A percentile compares a stretch with the other conserved stretches of the same genome.
Conservation (phyloP, 345 rosid species). For the Hibiscus syriacus region DNA sequence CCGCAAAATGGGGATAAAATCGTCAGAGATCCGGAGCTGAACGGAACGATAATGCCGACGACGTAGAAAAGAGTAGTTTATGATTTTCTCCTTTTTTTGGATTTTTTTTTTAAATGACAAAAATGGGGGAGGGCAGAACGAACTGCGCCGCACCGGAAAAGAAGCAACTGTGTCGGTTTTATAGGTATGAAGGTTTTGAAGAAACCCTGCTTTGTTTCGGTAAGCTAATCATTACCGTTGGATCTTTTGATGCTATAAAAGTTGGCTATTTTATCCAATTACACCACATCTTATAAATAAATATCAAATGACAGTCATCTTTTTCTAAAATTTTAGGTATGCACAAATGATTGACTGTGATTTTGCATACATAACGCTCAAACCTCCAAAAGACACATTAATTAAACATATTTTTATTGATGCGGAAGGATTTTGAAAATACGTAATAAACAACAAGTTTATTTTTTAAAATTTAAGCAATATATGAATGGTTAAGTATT, state of each 20-base stretch:
- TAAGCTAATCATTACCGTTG: slow-evolving; percentile 13
- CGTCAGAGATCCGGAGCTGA: slow-evolving; percentile 23
- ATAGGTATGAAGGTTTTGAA: slow-evolving; percentile 8
- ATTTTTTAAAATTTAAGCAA: no score
- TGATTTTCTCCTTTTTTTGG: slow-evolving; percentile 6
- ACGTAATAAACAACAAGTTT: no score
- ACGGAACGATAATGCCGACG: slow-evolving; percentile 15
- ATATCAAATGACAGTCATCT: no score
- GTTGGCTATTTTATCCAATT: no score
- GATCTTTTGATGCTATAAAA: slow-evolving; percentile 2
- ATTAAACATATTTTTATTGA: no score
- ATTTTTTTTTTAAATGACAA: neutral
- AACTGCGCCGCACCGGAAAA: slow-evolving; percentile 45
- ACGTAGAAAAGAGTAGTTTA: slow-evolving; percentile 15
- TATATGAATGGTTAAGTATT: no score
- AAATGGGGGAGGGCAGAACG: slow-evolving; percentile 40
- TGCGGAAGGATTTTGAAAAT: no score
- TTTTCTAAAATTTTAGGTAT: no score
- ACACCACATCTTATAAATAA: no score
- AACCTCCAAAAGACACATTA: no score
- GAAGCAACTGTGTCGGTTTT: slow-evolving; percentile 14
- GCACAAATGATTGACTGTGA: no score
- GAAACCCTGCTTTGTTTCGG: slow-evolving; percentile 27
- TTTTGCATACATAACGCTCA: no score
- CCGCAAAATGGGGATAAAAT: slow-evolving; percentile 22